Conservation (phyloP, 768 basidiomycete species). For the Phanerodontia chrysosporium region DNA sequence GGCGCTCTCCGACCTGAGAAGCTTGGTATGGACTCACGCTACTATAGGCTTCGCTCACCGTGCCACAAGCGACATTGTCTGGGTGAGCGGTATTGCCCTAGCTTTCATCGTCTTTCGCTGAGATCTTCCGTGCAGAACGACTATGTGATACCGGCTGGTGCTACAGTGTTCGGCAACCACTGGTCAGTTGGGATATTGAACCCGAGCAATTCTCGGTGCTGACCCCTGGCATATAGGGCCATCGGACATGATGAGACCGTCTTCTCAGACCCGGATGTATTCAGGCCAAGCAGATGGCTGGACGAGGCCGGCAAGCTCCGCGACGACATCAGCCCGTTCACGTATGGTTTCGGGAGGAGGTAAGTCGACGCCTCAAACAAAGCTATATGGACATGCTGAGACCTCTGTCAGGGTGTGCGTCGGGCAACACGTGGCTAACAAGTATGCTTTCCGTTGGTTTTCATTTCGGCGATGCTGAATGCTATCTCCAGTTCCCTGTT, state of each 20-base stretch:
- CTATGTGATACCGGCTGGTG: conserved; percentile 38
- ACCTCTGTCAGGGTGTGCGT: conserved; percentile 47
- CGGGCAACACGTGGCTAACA: conserved; percentile 52
- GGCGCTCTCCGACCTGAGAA: too few species aligned
- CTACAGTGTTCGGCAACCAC: conserved; percentile 35
- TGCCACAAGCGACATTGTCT: conserved; percentile 60
- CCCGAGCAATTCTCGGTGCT: too few species aligned
- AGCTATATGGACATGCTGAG: too few species aligned
- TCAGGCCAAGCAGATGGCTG: conserved; percentile 31
- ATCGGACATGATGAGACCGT: conserved; percentile 28
- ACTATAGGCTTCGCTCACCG: conserved; percentile 55
- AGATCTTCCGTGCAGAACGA: conserved; percentile 19
- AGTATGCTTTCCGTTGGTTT: conserved; percentile 14
- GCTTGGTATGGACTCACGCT: too few species aligned
- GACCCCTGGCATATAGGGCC: conserved; percentile 17
- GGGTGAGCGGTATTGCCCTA: conserved; percentile 31
- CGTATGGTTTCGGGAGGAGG: conserved; percentile 35
- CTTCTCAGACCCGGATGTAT: conserved; percentile 28
- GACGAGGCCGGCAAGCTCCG: conserved; percentile 25
- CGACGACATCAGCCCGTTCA: conserved; percentile 27
- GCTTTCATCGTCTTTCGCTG: not conserved
- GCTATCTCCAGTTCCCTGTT: conserved; percentile 46
- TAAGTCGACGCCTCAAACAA: conserved; percentile 1
- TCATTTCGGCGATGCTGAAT: not conserved
- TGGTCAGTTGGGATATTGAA: too few species aligned